Percentiles rank a stretch among this genome's conserved stretches.
These are phyloP conservation scores for Arctium lappa DNA, from an alignment of 129 eudicot species.

Conservation along the genomic window DNA sequence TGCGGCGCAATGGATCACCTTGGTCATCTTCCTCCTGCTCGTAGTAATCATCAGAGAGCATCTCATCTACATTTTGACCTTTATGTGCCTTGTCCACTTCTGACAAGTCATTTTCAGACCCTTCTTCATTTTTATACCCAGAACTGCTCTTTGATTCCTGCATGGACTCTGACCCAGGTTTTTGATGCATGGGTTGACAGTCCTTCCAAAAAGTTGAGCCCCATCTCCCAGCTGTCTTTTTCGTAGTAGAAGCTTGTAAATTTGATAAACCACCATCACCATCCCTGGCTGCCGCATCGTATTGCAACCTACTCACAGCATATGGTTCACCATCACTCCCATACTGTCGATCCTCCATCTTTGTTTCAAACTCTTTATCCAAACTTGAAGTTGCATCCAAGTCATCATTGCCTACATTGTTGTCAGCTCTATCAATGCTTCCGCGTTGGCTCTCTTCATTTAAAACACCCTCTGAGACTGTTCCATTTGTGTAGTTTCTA, in stretches of 20 bases:
- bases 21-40: slow-evolving; percentile 93
- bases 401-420: slow-evolving; percentile 27
- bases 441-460: slow-evolving; percentile 44
- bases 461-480: slow-evolving; percentile 45
- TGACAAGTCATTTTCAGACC: slow-evolving; percentile 46
- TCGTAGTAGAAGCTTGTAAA: slow-evolving; percentile 34
- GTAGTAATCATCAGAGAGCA: slow-evolving; percentile 94
- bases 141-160: slow-evolving; percentile 83
- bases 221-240: slow-evolving; percentile 54
- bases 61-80: slow-evolving; percentile 61
- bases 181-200: slow-evolving; percentile 50
- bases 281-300: slow-evolving; percentile 27
- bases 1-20: slow-evolving; percentile 55
- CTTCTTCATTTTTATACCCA: slow-evolving; percentile 59
- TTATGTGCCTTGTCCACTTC: slow-evolving; percentile 45
- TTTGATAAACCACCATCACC: slow-evolving; percentile 31
- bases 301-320: slow-evolving; percentile 20
- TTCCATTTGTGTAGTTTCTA: slow-evolving; percentile 52
- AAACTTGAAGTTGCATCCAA: slow-evolving; percentile 43
- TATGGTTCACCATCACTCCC: slow-evolving; percentile 31
- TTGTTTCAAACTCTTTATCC: slow-evolving; percentile 47
- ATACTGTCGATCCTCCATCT: slow-evolving; percentile 37
- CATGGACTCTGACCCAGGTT: slow-evolving; percentile 55
- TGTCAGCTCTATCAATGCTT: slow-evolving; percentile 32
- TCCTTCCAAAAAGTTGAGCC: slow-evolving; percentile 90